phyloP scores from a whole-genome alignment of 2,329 filamentous ascomycete species.

The Botrytis medusae region DNA sequence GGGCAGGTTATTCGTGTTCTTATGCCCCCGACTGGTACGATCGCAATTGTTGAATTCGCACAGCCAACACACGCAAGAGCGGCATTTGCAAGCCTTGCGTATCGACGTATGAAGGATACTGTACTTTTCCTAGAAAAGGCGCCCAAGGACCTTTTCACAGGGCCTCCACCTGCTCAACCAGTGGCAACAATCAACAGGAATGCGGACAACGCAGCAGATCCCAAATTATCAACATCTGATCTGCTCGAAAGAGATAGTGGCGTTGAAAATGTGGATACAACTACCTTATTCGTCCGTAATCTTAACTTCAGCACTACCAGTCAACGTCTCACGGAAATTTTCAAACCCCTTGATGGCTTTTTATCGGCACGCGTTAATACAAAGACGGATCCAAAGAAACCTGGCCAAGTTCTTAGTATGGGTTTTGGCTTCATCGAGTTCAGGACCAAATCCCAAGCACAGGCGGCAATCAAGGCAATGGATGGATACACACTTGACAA shows the following conservation, averaged over 20 bases:
- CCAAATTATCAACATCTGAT: constrained; percentile 67
- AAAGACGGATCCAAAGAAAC: constrained; percentile 87
- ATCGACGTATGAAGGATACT: constrained; percentile 86
- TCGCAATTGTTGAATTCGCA: constrained; percentile 87
- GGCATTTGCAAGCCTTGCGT: constrained; percentile 82
- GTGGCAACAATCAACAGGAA: constrained; percentile 27
- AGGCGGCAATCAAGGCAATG: constrained; percentile 80
- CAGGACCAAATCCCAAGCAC: constrained; percentile 71
- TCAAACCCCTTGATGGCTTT: constrained; percentile 82
- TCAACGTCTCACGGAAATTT: constrained; percentile 71
- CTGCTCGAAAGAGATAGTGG: constrained; percentile 59
- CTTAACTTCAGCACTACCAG: constrained; percentile 89
- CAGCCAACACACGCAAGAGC: constrained; percentile 76
- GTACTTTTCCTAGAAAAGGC: constrained; percentile 93
- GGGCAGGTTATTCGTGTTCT: constrained; percentile 78
- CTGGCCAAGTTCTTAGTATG: constrained; percentile 88
- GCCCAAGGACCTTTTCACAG: constrained; percentile 73
- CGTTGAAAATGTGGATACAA: constrained; percentile 59
- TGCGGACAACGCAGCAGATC: constrained; percentile 37
- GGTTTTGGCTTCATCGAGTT: constrained; percentile 97
- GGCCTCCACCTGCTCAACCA: constrained; percentile 26
- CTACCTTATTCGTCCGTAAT: constrained; percentile 91
- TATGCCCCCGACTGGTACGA: constrained; percentile 90
- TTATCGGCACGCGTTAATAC: constrained; percentile 88
- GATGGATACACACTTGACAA: constrained; percentile 84